A percentile compares a stretch with the other conserved stretches of the same genome.
These are phyloP conservation scores for Neurospora sp. DNA, from an alignment of 495 filamentous ascomycete genomes.

Conservation along the genomic window DNA sequence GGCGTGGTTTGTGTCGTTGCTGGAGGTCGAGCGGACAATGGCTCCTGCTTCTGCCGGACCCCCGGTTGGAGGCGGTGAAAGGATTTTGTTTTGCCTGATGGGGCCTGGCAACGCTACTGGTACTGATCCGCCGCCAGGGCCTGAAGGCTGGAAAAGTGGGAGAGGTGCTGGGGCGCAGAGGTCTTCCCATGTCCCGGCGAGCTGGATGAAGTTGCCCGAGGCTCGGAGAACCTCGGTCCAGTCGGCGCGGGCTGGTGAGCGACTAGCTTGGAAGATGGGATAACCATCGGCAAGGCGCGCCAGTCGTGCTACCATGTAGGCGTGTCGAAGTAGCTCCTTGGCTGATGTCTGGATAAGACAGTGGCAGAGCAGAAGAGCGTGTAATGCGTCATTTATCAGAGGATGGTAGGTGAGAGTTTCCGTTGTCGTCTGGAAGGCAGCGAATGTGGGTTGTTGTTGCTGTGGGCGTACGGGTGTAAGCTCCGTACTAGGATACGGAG, in stretches of 20 bases:
- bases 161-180: conserved; percentile 61
- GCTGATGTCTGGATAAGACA: conserved; percentile 61
- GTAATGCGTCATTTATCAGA: conserved; percentile 62
- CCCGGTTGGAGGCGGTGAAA: not conserved
- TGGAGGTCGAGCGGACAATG: not conserved
- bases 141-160: conserved; percentile 19
- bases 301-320: conserved; percentile 67
- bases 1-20: conserved; percentile 3
- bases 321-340: conserved; percentile 64
- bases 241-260: conserved; percentile 62
- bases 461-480: conserved; percentile 15
- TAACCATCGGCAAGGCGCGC: conserved; percentile 66
- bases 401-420: conserved; percentile 74
- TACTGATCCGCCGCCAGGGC: conserved; percentile 2
- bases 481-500: conserved; percentile 43
- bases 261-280: conserved; percentile 64
- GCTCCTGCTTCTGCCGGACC: not conserved
- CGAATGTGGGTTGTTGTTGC: conserved; percentile 9
- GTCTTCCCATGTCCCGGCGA: conserved; percentile 53
- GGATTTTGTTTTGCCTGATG: not conserved
- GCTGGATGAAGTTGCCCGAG: conserved; percentile 53
- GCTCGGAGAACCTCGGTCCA: conserved; percentile 67
- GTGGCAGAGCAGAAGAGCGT: conserved; percentile 63
- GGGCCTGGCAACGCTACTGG: conserved; percentile 1
- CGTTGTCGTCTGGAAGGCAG: conserved; percentile 28